Evolutionary conservation across 2,329 filamentous ascomycete species (phyloP).

Genomic region (Hypoxylon sp.): DNA sequence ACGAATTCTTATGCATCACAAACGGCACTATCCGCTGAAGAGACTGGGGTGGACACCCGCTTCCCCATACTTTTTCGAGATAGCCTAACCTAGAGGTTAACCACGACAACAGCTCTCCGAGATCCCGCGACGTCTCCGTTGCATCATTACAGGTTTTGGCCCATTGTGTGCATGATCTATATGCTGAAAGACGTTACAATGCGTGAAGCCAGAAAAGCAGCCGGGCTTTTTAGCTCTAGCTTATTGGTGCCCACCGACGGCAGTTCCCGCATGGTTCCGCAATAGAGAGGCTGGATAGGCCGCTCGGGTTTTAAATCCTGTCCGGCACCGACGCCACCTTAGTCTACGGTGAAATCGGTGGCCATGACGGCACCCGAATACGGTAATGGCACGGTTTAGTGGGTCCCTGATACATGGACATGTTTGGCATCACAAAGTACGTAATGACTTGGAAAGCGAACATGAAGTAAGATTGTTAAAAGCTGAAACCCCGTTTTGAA

Average conservation of each 20-base stretch:
- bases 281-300: neutral
- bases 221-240: neutral
- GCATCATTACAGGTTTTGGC: neutral
- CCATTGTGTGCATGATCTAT: neutral
- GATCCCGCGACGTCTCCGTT: neutral
- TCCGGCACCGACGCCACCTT: neutral
- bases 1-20: neutral
- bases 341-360: neutral
- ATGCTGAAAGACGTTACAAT: neutral
- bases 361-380: neutral
- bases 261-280: neutral
- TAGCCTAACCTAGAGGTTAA: neutral
- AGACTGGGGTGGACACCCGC: neutral
- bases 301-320: neutral
- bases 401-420: neutral
- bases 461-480: neutral
- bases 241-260: slow-evolving; percentile 3
- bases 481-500: too few relatives aligned
- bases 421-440: neutral
- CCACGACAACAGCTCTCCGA: neutral
- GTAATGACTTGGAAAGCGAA: neutral
- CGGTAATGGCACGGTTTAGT: neutral
- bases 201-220: neutral
- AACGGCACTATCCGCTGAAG: neutral
- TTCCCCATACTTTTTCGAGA: neutral